phyloP scores from a whole-genome alignment of 306 rosid species.

The Luffa acutangula region DNA sequence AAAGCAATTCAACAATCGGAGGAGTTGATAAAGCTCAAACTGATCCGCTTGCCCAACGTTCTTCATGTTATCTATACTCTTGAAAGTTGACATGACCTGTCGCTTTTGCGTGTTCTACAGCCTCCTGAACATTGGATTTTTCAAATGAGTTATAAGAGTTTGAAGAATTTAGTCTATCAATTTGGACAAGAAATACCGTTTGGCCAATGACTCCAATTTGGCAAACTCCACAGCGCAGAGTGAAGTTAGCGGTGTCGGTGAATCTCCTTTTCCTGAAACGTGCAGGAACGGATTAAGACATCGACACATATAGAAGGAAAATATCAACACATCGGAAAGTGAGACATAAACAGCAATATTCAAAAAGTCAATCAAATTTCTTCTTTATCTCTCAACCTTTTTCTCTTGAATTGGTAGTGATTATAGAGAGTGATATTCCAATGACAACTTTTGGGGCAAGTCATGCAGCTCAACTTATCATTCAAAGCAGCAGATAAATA shows the following conservation, averaged over 20 bases:
- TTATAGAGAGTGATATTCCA: background rate
- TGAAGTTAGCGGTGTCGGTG: conserved; percentile 88
- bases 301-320: background rate
- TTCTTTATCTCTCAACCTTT: background rate
- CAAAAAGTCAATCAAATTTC: background rate
- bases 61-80: conserved; percentile 54
- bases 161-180: background rate
- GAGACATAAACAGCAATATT: background rate
- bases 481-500: background rate
- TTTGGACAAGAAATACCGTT: conserved; percentile 40
- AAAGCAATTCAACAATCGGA: background rate
- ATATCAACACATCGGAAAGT: background rate
- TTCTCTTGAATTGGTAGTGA: background rate
- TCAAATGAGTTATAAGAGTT: conserved; percentile 6
- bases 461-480: background rate
- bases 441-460: background rate
- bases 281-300: background rate
- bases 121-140: conserved; percentile 49
- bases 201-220: conserved; percentile 88
- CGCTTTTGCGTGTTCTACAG: conserved; percentile 74
- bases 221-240: conserved; percentile 95
- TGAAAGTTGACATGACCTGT: conserved; percentile 96
- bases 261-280: conserved; percentile 62
- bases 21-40: background rate
- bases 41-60: background rate